These are phyloP conservation scores for Aureobasidium namibiae DNA, from an alignment of 2,329 filamentous ascomycete genomes.

Conservation along the genomic window DNA sequence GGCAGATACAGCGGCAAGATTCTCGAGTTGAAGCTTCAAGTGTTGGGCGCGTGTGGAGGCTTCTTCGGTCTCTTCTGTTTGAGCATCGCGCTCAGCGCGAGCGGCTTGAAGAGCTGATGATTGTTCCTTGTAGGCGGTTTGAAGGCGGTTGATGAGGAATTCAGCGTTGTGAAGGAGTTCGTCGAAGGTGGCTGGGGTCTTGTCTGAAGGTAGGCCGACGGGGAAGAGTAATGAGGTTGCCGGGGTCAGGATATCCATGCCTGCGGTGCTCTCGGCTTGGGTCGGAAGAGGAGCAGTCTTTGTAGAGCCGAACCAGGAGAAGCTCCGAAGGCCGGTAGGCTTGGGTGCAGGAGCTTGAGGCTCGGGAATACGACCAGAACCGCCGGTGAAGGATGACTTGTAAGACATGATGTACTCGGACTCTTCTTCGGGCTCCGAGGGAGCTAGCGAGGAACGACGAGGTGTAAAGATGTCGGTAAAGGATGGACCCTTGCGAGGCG, in stretches of 20 bases:
- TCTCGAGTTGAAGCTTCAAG: constrained; percentile 53
- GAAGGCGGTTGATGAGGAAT: constrained; percentile 45
- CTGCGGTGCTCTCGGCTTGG: constrained; percentile 8
- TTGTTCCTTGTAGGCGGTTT: constrained; percentile 48
- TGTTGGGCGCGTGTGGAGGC: constrained; percentile 49
- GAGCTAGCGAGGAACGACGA: constrained; percentile 8
- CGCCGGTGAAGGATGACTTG: constrained; percentile 24
- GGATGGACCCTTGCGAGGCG: constrained; percentile 8
- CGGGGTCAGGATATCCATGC: constrained; percentile 46
- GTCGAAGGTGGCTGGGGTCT: constrained; percentile 47
- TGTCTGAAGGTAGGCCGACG: constrained; percentile 39
- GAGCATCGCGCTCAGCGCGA: constrained; percentile 47
- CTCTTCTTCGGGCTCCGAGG: constrained; percentile 21
- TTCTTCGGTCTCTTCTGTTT: constrained; percentile 54
- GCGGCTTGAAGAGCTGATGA: constrained; percentile 42
- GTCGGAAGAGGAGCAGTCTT: constrained; percentile 15
- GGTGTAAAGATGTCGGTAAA: constrained; percentile 13
- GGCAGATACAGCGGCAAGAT: constrained; percentile 46
- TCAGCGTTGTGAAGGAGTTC: constrained; percentile 50
- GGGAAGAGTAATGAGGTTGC: constrained; percentile 48
- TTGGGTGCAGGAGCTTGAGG: constrained; percentile 7
- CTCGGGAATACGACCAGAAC: constrained; percentile 1
- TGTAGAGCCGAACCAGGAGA: constrained; percentile 29
- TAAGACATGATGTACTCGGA: constrained; percentile 29
- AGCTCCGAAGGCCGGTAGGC: constrained; percentile 8